Evolutionary conservation across 116 monocot genomes (phyloP).

Genomic region (Iris pallida): DNA sequence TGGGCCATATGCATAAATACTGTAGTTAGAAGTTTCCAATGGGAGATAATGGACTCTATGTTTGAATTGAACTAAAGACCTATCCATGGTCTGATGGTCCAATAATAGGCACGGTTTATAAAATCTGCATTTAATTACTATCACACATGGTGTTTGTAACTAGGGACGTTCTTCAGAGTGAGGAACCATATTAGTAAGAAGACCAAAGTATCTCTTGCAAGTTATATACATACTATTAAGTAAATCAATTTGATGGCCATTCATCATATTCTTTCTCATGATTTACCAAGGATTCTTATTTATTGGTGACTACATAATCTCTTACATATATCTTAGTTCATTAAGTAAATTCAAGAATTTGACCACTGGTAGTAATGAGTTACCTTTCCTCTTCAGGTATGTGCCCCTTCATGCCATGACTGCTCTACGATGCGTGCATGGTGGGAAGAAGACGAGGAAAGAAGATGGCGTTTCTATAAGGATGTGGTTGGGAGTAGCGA

Average conservation of each 20-base stretch:
- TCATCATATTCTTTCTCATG: background rate
- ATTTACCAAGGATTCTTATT: background rate
- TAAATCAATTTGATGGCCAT: background rate
- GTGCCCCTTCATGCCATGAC: slow-evolving; percentile 94
- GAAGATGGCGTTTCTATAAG: slow-evolving; percentile 60
- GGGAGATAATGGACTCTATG: no score
- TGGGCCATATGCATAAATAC: no score
- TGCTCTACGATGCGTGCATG: slow-evolving; percentile 86
- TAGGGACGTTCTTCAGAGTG: no score
- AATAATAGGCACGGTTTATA: no score
- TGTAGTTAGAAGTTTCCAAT: no score
- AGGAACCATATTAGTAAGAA: no score
- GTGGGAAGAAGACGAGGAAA: slow-evolving; percentile 95
- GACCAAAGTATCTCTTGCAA: no score
- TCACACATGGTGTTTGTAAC: no score
- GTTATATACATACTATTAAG: no score
- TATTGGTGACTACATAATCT: background rate
- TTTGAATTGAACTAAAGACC: no score
- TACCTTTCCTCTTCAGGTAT: slow-evolving; percentile 43
- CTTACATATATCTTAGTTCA: background rate
- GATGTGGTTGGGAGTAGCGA: slow-evolving; percentile 56
- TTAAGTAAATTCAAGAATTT: background rate
- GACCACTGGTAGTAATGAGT: background rate
- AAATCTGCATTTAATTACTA: no score
- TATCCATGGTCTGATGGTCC: no score